Base-by-base conservation (phyloP, 139 green algal genomes). In the Asterochloris erici region DNA sequence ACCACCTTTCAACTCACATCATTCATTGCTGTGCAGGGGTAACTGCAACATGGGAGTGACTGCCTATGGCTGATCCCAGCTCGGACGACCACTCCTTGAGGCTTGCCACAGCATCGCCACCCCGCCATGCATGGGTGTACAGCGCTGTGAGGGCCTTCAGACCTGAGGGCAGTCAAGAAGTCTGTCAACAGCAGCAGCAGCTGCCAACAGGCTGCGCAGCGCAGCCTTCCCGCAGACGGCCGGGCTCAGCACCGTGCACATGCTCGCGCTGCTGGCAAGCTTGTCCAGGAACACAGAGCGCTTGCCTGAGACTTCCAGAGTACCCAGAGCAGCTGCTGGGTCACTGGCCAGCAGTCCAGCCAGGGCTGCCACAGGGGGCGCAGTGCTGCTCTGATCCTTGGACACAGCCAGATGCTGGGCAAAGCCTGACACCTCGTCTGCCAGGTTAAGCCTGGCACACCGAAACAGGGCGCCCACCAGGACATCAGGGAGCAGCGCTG, bases 41-140 rank as follows among this genome's bases (percentile, higher is more conserved):
- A 47, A 80, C 76, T 60, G 68, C 68, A 62, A 80, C 60, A 47
- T 80, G 76, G 12, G 68, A n/a, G 47, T 80, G 38, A 26, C 60
- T 61, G 21, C 76, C 68, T n/a, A 70, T 80, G 21, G 76, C 76
- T 70, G 68, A 70, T 14, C 60, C 68, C 21, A 80, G 61, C 60
- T 61, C 76, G 17, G 60, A 24, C 38, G 76, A 61, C 76, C 76
- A 80, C 14, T 70, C 76, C 47, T 80, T 61, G 24, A 80, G 54
- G 15, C 60, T 70, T 60, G 76, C 76, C 76, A 80, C 68, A 12
- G 76, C 76, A 69, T 84, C 71, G 71, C 70, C 80, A 61, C 62
- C 75, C 16, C 83, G 78, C 78, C 83, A 86, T 9, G 78, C 69
- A 76, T 83, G 71, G 1, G 71, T 81, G n/a, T 81, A 86, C n/a